phyloP scores from a whole-genome alignment of 805 yeast genomes.

The Candida coleopterorum region DNA sequence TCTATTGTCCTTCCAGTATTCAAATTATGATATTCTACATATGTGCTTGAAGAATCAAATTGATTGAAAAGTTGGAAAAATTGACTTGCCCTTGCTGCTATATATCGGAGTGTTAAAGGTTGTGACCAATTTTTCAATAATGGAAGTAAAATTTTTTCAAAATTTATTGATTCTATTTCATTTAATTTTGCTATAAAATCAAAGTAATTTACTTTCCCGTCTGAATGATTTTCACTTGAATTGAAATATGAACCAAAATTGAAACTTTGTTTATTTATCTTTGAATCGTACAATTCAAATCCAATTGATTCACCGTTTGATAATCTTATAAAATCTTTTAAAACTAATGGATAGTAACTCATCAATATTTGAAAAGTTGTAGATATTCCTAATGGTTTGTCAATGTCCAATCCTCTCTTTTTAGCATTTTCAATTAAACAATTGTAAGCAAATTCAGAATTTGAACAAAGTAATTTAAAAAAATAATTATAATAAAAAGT shows the following conservation, averaged over 20 bases:
- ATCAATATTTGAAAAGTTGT: constrained; percentile 35
- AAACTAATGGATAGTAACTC: constrained; percentile 29
- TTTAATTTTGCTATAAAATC: constrained; percentile 10
- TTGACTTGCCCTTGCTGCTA: constrained; percentile 54
- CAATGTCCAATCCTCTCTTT: constrained; percentile 45
- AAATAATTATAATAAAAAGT: constrained; percentile 55
- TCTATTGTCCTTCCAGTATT: constrained; percentile 32
- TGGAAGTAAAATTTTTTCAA: constrained; percentile 10
- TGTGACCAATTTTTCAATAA: constrained; percentile 43
- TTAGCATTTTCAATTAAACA: constrained; percentile 43
- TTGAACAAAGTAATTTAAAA: constrained; percentile 30
- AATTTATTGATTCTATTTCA: constrained; percentile 13
- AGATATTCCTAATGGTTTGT: constrained; percentile 42
- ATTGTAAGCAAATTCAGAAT: constrained; percentile 28
- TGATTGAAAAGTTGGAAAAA: constrained; percentile 31
- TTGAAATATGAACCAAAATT: constrained; percentile 7
- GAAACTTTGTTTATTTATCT: neutral
- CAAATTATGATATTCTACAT: constrained; percentile 50
- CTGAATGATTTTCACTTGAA: constrained; percentile 1
- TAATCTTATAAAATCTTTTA: constrained; percentile 40
- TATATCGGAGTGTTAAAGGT: constrained; percentile 52
- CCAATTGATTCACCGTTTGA: constrained; percentile 44
- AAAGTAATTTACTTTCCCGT: neutral
- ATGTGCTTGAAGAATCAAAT: constrained; percentile 32
- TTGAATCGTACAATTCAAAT: constrained; percentile 35